Base-by-base conservation (phyloP, 2,329 filamentous ascomycete species). In the Pyrenochaeta sp. region DNA sequence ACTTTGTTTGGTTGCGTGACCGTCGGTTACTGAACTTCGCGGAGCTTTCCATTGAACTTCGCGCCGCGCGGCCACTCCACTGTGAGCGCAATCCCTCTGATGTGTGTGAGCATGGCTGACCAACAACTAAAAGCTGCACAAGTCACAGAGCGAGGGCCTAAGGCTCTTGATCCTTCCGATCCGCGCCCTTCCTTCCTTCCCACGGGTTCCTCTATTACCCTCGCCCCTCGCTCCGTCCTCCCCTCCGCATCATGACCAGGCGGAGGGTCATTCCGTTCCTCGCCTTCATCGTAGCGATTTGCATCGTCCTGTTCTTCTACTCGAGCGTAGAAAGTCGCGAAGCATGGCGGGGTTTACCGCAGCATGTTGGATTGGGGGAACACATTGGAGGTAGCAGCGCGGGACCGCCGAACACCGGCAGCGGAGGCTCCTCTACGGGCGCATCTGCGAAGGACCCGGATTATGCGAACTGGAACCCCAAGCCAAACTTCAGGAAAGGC, bases 271-370 rank as follows among this genome's bases (percentile, higher is more conserved):
- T 74, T 25, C 74, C 76, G 1, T 55, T 77, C 36, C 62, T 77
- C 39, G 73, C 73, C 43, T 52, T 74, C 13, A 56, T 61, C 22
- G 56, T 67, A n/a, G 61, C 69, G 37, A 43, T 71, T 32, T 63
- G 78, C 48, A 69, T 80, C 43, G 66, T 79, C 56, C 67, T 79
- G 54, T 77, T 81, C 64, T 71, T 81, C 54, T 79, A 79, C 58
- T 76, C 77, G 30, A 72, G 65, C 51, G 62, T 67, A 22, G 64
- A 69, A 19, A 62, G 67, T 13, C 72, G 69, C 42, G 69, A 76
- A 45, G 71, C 75, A 61, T 79, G 77, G 76, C 71, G 66, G 32
- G 67, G 68, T 1, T 49, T 81, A 25, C 79, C 80, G 24, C 77
- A 81, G 58, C 68, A 75, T 42, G 59, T 81, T 34, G 78, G 77